Conservation (phyloP, 2,329 filamentous ascomycete genomes). For the Arthrobotrys entomopaga region DNA sequence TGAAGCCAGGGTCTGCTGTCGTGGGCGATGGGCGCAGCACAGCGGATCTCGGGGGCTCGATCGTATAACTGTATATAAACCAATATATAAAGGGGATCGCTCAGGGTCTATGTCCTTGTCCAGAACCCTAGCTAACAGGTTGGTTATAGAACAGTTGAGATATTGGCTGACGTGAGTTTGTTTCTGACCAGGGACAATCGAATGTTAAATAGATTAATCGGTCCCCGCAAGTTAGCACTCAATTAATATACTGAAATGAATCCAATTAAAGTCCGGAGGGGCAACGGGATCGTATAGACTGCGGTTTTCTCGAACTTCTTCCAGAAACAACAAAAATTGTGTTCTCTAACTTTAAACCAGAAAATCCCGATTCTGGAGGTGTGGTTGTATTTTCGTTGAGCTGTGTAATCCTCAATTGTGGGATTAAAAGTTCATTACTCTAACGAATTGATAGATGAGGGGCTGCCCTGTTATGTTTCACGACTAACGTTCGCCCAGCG, state of each 20-base stretch:
- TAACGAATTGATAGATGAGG: slow-evolving; percentile 36
- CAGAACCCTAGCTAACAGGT: slow-evolving; percentile 24
- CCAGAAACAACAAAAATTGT: slow-evolving; percentile 9
- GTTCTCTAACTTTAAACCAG: background rate
- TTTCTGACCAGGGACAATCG: slow-evolving; percentile 31
- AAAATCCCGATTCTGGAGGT: slow-evolving; percentile 11
- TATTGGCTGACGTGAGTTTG: slow-evolving; percentile 24
- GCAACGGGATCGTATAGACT: background rate
- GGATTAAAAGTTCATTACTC: slow-evolving; percentile 16
- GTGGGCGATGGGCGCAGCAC: too few species aligned
- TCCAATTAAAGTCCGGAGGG: background rate
- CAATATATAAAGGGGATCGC: too few species aligned
- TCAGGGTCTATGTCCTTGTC: slow-evolving; percentile 11
- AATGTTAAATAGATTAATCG: slow-evolving; percentile 53
- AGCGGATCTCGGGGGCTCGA: too few species aligned
- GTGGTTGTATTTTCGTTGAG: slow-evolving; percentile 28
- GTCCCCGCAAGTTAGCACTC: slow-evolving; percentile 16
- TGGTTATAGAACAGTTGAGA: slow-evolving; percentile 10
- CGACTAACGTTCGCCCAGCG: slow-evolving; percentile 32
- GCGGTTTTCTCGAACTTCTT: too few species aligned
- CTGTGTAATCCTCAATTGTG: slow-evolving; percentile 17
- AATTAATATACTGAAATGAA: slow-evolving; percentile 50
- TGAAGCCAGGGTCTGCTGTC: too few species aligned
- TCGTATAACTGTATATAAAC: too few species aligned
- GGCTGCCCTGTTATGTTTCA: slow-evolving; percentile 50